Evolutionary conservation across 1,139 yeast species (phyloP), one percentile per base, ranked within the genome.

Genomic region (Kazachstania sp.): DNA sequence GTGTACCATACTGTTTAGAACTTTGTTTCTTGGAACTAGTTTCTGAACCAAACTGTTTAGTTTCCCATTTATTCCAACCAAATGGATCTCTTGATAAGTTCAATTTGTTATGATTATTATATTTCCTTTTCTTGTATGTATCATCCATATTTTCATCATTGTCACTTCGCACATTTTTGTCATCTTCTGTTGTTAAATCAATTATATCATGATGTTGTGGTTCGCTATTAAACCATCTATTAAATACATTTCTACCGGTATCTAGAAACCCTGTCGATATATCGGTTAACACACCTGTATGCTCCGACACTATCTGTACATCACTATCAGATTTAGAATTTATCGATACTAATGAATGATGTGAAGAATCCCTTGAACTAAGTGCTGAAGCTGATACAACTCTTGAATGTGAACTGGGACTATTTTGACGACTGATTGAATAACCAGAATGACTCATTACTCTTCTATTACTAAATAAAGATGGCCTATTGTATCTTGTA

Each of bases 1-100:
- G 48, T 1, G 65, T 60, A 7, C 68, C 67, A 45, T 64, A 64
- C 19, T 51, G 52, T n/a, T 23, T 31, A 12, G 20, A n/a, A 28
- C 15, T 28, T 15, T 19, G 15, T 16, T 15, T 34, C 19, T 19
- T 16, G 3, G 43, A 13, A 23, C 38, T 15, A 19, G 26, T 23
- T 11, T 38, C 42, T 28, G 41, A 18, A 12, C 50, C 52, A 30
- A 56, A 51, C 8, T 47, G 46, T 12, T 46, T 42, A 16, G 53
- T 51, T 40, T 54, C 51, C 57, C 57, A 53, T 18, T 51, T 54
- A 49, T 55, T 54, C 65, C 65, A 61, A 11, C 56, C 57, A 43
- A 60, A 59, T 4, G 65, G 65, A 48, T 61, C 64, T 37, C 50
- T 58, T 7, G 56, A 54, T 34, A 59, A 48, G 3, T 47, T 45